phyloP scores from a whole-genome alignment of 1,139 yeast genomes.

The Ogataea hybrid region DNA sequence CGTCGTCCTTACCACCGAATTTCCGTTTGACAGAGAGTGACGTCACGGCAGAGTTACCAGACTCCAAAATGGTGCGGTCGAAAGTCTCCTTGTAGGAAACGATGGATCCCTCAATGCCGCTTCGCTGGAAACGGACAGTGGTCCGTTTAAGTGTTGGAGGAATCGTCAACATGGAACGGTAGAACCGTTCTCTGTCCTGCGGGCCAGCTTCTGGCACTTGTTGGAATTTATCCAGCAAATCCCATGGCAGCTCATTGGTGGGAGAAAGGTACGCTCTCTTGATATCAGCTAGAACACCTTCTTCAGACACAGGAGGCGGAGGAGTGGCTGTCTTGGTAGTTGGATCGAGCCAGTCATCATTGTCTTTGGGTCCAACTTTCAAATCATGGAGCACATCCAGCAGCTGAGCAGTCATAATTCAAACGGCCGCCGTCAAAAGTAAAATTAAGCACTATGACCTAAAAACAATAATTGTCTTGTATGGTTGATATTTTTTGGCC shows the following conservation, averaged over 20 bases:
- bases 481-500: neutral
- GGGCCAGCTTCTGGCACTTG: constrained; percentile 37
- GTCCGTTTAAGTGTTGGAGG: constrained; percentile 60
- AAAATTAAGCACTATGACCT: too few species aligned
- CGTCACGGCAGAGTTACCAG: constrained; percentile 52
- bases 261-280: constrained; percentile 44
- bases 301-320: constrained; percentile 7
- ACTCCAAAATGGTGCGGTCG: constrained; percentile 45
- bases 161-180: constrained; percentile 38
- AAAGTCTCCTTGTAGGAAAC: constrained; percentile 59
- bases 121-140: constrained; percentile 58
- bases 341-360: constrained; percentile 18
- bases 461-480: neutral
- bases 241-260: constrained; percentile 54
- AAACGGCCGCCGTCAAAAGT: too few species aligned
- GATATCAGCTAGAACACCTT: constrained; percentile 26
- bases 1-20: constrained; percentile 58
- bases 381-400: constrained; percentile 4
- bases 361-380: neutral
- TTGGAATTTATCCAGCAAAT: constrained; percentile 52
- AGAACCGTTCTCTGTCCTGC: constrained; percentile 24
- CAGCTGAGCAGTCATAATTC: neutral
- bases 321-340: constrained; percentile 12
- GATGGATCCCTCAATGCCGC: constrained; percentile 74
- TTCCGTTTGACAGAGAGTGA: constrained; percentile 73